phyloP scores from a whole-genome alignment of 73 alveolate genomes.

The Uronychia setigera region DNA sequence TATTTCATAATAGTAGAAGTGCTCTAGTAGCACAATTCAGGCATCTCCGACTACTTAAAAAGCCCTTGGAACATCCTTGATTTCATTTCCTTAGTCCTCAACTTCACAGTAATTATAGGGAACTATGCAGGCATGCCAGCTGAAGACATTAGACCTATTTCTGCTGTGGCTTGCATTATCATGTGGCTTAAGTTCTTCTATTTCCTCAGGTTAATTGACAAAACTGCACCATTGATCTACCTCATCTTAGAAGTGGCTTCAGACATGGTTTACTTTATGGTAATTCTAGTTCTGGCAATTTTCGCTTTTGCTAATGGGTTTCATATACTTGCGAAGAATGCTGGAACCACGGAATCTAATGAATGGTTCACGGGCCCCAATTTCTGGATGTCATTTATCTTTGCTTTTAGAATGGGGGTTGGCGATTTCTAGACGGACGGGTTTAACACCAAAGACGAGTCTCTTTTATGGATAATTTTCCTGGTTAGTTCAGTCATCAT shows the following conservation, averaged over 20 bases:
- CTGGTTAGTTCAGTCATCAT: slow-evolving; percentile 18
- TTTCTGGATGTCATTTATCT: slow-evolving; percentile 8
- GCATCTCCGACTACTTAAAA: neutral
- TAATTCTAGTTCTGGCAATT: slow-evolving; percentile 6
- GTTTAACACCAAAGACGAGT: slow-evolving; percentile 1
- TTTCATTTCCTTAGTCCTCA: slow-evolving; percentile 7
- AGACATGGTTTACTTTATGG: slow-evolving; percentile 25
- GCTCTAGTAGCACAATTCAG: neutral
- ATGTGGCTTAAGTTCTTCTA: slow-evolving; percentile 35
- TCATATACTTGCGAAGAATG: neutral
- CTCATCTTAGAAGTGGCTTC: slow-evolving; percentile 16
- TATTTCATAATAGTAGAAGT: neutral
- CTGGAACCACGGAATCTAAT: neutral
- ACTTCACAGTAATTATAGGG: slow-evolving; percentile 16
- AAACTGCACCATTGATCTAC: slow-evolving; percentile 36
- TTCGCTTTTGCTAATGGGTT: slow-evolving; percentile 29
- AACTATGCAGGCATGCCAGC: neutral
- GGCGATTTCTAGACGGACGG: slow-evolving; percentile 42
- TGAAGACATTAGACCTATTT: slow-evolving; percentile 13
- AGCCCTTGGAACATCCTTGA: slow-evolving; percentile 13
- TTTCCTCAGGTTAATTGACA: slow-evolving; percentile 24
- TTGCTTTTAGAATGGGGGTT: slow-evolving; percentile 16
- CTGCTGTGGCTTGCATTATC: slow-evolving; percentile 24
- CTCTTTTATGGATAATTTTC: slow-evolving; percentile 29
- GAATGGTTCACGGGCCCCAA: neutral